phyloP scores from a whole-genome alignment of 225 moss, liverwort and hornwort species.

The Sphagnum tenellum region DNA sequence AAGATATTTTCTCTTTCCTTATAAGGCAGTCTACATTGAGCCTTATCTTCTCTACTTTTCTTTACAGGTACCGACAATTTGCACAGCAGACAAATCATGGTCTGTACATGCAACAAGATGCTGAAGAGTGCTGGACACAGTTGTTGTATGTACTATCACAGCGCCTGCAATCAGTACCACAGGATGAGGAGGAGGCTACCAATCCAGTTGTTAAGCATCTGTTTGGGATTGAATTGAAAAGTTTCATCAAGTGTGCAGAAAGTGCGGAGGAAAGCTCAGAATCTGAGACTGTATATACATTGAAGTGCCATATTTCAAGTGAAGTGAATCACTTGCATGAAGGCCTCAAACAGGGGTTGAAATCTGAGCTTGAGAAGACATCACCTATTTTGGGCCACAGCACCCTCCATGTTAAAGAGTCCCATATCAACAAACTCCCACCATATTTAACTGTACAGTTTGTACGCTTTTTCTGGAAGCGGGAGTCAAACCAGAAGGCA shows the following conservation, averaged over 20 bases:
- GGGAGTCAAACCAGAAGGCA: conserved; percentile 79
- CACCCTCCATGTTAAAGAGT: conserved; percentile 56
- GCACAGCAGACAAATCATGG: conserved; percentile 74
- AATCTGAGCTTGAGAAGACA: conserved; percentile 85
- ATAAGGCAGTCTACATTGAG: too few species aligned
- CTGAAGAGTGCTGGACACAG: conserved; percentile 98
- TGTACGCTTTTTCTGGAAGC: conserved; percentile 80
- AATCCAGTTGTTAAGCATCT: conserved; percentile 56
- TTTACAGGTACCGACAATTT: conserved; percentile 68
- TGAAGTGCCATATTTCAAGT: conserved; percentile 94
- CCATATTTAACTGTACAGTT: conserved; percentile 71
- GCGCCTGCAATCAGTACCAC: conserved; percentile 38
- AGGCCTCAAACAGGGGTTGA: conserved; percentile 83
- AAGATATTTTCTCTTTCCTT: too few species aligned
- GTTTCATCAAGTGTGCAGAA: conserved; percentile 73
- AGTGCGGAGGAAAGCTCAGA: conserved; percentile 77
- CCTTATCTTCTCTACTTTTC: too few species aligned
- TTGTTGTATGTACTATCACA: conserved; percentile 78
- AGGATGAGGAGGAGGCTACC: conserved; percentile 11
- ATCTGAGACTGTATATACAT: conserved; percentile 63
- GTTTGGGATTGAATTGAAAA: conserved; percentile 76
- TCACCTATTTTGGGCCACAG: conserved; percentile 65
- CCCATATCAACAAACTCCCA: conserved; percentile 36
- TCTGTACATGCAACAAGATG: conserved; percentile 91
- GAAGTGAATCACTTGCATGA: conserved; percentile 94